Evolutionary conservation across 768 basidiomycete genomes (phyloP).

Genomic region (Naganishia randhawae): DNA sequence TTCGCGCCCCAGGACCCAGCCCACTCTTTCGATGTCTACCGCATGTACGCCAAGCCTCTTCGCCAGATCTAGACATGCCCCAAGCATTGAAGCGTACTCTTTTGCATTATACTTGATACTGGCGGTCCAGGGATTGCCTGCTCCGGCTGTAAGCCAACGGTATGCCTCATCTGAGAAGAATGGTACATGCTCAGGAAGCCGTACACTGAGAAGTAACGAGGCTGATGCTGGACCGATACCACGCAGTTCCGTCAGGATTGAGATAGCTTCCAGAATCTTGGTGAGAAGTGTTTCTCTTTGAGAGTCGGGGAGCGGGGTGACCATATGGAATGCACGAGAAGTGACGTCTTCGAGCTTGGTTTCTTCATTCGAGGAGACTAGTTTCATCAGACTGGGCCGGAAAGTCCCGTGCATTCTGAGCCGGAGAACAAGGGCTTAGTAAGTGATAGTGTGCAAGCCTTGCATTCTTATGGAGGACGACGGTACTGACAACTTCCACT

Average conservation of each 20-base stretch:
- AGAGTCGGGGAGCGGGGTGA: background rate
- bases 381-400: conserved; percentile 23
- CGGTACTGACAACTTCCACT: conserved; percentile 23
- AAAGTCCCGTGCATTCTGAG: conserved; percentile 25
- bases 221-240: conserved; percentile 27
- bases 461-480: background rate
- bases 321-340: background rate
- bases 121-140: conserved; percentile 9
- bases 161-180: conserved; percentile 25
- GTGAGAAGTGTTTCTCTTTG: background rate
- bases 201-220: conserved; percentile 17
- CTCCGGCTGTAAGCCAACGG: background rate
- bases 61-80: background rate
- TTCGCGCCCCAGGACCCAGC: conserved; percentile 18
- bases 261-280: conserved; percentile 2
- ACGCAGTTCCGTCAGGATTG: conserved; percentile 9
- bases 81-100: conserved; percentile 2
- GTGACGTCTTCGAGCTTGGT: conserved; percentile 1
- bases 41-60: conserved; percentile 7
- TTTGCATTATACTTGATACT: conserved; percentile 24
- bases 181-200: conserved; percentile 1
- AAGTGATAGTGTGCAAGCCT: no score
- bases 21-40: conserved; percentile 10
- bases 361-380: conserved; percentile 15
- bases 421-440: background rate